Base-by-base conservation (phyloP, 108 stramenopile genomes). In the Pseudonitzschia pungens region DNA sequence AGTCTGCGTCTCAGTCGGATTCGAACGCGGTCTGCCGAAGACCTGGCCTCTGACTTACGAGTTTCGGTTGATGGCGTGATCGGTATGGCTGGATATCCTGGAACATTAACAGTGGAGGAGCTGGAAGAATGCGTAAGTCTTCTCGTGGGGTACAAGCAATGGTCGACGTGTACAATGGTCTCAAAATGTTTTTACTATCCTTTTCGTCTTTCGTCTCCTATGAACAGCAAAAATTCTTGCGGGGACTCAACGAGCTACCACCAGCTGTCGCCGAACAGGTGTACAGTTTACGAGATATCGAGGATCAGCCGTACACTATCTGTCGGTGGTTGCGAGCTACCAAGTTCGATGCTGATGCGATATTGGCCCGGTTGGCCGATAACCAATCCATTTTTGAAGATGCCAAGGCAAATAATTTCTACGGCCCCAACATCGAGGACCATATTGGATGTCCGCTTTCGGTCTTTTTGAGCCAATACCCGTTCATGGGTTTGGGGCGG, bases 281-380 rank as follows among this genome's bases (percentile, higher is more conserved):
- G 4, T 81, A 80, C 41, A 67, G 54, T 54, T 65, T 69, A 15
- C 64, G 68, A 8, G 82, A 76, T 45, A 60, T 83, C 21, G 86
- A 86, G 74, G 78, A 83, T 54, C 78, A 76, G 24, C 78, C 86
- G 0, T 86, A 86, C 66, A 76, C 86, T 0, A 71, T 86, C 44
- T 86, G 86, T 53, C 72, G 86, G 31, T 86, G 68, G 69, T 43
- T 86, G 36, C 74, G 86, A 21, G 81, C 83, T 28, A 76, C 73
- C 20, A 79, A 86, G 59, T 87, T 84, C 56, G 64, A 84, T 42
- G 78, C 77, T 4, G 77, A 77, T 16, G 65, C 54, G 40, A 74
- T 82, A 22, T 48, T 84, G 54, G 29, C 84, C 58, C 77, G 77
- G 31, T 45, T 79, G 14, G 71, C 65, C 5, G 69, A 76, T 6